Percentiles rank a stretch among this genome's conserved stretches.
Conservation (phyloP, 2,329 filamentous ascomycete genomes). For the Colletotrichum paranaense region DNA sequence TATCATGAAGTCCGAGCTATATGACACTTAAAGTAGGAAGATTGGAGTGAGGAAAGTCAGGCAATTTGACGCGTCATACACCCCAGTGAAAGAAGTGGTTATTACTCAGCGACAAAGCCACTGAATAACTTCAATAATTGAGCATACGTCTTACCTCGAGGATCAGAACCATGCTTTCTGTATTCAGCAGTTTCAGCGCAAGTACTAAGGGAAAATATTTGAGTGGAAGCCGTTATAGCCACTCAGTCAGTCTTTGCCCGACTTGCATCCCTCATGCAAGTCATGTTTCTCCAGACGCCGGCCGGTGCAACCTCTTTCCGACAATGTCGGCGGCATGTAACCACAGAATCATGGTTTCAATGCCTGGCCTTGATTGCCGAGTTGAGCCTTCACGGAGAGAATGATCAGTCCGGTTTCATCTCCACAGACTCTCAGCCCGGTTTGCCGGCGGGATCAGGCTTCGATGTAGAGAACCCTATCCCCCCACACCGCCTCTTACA, state of each 20-base stretch:
- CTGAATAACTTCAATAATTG: neutral
- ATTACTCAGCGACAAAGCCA: neutral
- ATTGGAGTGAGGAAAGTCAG: neutral
- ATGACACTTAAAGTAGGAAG: neutral
- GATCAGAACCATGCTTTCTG: too few relatives aligned
- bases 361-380: neutral
- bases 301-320: neutral
- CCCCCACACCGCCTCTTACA: neutral
- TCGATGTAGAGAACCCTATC: neutral
- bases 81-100: neutral
- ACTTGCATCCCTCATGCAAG: neutral
- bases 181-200: neutral
- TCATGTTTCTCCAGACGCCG: neutral
- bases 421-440: neutral
- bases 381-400: neutral
- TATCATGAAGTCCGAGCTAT: neutral
- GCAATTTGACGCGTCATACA: neutral
- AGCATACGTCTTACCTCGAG: too few relatives aligned
- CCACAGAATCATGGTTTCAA: neutral
- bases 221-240: neutral
- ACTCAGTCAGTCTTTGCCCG: neutral
- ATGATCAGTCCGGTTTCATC: neutral
- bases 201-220: fast-evolving
- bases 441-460: neutral
- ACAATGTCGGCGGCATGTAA: neutral